Percentiles rank a stretch among this genome's conserved stretches.
Conservation (phyloP, 805 yeast genomes). For the Yamadazyma tumulicola region DNA sequence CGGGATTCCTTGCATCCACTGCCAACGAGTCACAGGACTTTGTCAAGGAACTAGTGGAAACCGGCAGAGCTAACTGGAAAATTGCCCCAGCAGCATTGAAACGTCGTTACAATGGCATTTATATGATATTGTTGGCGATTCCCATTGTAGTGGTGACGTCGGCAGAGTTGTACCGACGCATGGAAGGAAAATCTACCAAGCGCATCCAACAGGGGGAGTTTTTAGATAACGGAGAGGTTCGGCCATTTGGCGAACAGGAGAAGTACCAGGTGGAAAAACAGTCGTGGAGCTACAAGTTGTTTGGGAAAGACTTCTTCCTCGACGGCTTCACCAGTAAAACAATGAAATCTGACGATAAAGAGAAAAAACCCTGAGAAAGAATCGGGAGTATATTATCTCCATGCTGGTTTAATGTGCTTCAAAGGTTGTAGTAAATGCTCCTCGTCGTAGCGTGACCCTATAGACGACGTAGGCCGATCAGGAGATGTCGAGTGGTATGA, state of each 20-base stretch:
- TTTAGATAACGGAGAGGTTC: conserved; percentile 26
- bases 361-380: conserved; percentile 3
- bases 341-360: conserved; percentile 16
- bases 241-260: conserved; percentile 36
- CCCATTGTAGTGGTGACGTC: conserved; percentile 34
- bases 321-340: conserved; percentile 45
- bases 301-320: conserved; percentile 40
- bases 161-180: conserved; percentile 30
- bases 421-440: conserved; percentile 25
- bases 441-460: conserved; percentile 34
- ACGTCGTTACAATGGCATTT: conserved; percentile 35
- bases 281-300: conserved; percentile 33
- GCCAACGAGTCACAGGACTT: conserved; percentile 22
- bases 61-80: conserved; percentile 43
- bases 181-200: conserved; percentile 40
- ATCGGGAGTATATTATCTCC: conserved; percentile 14
- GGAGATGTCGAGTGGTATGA: conserved; percentile 22
- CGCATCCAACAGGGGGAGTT: conserved; percentile 40
- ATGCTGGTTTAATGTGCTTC: conserved; percentile 13
- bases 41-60: conserved; percentile 32
- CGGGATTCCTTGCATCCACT: not conserved
- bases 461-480: conserved; percentile 31
- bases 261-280: conserved; percentile 39
- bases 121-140: conserved; percentile 33
- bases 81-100: conserved; percentile 38